These are phyloP conservation scores for Tetramitus jugosus DNA, from an alignment of 208 protist genomes.

Conservation along the genomic window DNA sequence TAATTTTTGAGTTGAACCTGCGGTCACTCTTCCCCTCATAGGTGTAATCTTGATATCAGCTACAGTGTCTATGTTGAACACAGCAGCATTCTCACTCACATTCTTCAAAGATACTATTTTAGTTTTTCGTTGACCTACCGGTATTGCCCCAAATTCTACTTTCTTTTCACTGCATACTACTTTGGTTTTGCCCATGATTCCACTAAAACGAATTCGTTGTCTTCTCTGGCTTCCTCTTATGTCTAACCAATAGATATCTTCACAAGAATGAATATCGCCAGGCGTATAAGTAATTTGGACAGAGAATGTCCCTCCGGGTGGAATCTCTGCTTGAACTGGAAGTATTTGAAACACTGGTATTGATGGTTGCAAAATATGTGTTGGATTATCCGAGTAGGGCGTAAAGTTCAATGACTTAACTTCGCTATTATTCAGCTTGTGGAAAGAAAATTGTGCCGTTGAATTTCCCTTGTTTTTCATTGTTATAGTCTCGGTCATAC, in stretches of 20 bases:
- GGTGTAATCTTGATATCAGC: conserved; percentile 59
- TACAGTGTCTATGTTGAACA: conserved; percentile 54
- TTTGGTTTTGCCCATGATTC: conserved; percentile 24
- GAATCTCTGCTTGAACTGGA: conserved; percentile 52
- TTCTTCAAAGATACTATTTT: conserved; percentile 52
- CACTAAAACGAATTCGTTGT: conserved; percentile 33
- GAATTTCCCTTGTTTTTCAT: conserved; percentile 7
- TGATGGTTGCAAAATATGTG: too few species aligned
- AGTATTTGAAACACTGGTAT: conserved; percentile 56
- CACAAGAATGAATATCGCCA: conserved; percentile 39
- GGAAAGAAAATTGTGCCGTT: conserved; percentile 18
- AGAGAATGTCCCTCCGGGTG: conserved; percentile 49
- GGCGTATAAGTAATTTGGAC: conserved; percentile 62
- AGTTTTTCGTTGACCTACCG: conserved; percentile 51
- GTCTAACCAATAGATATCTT: conserved; percentile 47
- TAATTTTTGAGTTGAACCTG: conserved; percentile 59
- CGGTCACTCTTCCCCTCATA: conserved; percentile 50
- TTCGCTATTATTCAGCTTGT: not conserved
- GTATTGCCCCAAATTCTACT: conserved; percentile 59
- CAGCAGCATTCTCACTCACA: conserved; percentile 53
- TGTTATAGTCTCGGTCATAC: not conserved
- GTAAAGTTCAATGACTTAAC: not conserved
- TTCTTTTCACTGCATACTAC: conserved; percentile 32
- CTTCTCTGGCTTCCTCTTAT: conserved; percentile 58
- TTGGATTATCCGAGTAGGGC: conserved; percentile 1